A percentile compares a stretch with the other conserved stretches of the same genome.
Conservation (phyloP, 306 rosid species). For the Fagus sylvatica region DNA sequence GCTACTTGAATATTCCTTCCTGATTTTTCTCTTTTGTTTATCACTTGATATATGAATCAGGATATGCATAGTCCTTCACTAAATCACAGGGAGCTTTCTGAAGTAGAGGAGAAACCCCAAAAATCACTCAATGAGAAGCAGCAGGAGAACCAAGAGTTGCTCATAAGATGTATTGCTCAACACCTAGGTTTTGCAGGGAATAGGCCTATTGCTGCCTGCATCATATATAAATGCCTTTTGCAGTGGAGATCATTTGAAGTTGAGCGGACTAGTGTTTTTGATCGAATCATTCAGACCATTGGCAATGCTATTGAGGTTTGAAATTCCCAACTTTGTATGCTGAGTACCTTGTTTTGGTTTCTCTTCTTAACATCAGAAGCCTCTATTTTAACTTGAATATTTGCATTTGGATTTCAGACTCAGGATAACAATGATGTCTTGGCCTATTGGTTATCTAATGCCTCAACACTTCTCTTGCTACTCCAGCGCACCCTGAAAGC, state of each 20-base stretch:
- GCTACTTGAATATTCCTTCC: background rate
- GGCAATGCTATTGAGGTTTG: slow-evolving; percentile 61
- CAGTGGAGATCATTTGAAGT: slow-evolving; percentile 74
- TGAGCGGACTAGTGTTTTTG: slow-evolving; percentile 60
- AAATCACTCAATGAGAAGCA: slow-evolving; percentile 65
- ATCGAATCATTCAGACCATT: slow-evolving; percentile 55
- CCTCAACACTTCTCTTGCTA: slow-evolving; percentile 58
- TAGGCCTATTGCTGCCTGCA: slow-evolving; percentile 58
- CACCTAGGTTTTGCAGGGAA: slow-evolving; percentile 57
- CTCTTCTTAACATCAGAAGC: slow-evolving; percentile 7
- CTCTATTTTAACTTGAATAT: slow-evolving; percentile 23
- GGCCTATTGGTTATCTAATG: slow-evolving; percentile 64
- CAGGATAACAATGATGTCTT: slow-evolving; percentile 56
- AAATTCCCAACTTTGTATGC: slow-evolving; percentile 26
- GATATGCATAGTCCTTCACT: slow-evolving; percentile 66
- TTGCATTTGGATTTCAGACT: slow-evolving; percentile 40
- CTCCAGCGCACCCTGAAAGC: slow-evolving; percentile 68
- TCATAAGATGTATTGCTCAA: slow-evolving; percentile 53
- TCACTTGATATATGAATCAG: slow-evolving; percentile 39
- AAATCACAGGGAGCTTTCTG: slow-evolving; percentile 62
- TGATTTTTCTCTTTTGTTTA: slow-evolving; percentile 21
- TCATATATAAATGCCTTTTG: slow-evolving; percentile 58
- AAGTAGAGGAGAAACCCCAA: slow-evolving; percentile 60
- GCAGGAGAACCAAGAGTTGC: slow-evolving; percentile 66
- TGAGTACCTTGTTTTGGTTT: slow-evolving; percentile 11